Base-by-base conservation (phyloP, 495 filamentous ascomycete genomes). In the Neurospora terricola region DNA sequence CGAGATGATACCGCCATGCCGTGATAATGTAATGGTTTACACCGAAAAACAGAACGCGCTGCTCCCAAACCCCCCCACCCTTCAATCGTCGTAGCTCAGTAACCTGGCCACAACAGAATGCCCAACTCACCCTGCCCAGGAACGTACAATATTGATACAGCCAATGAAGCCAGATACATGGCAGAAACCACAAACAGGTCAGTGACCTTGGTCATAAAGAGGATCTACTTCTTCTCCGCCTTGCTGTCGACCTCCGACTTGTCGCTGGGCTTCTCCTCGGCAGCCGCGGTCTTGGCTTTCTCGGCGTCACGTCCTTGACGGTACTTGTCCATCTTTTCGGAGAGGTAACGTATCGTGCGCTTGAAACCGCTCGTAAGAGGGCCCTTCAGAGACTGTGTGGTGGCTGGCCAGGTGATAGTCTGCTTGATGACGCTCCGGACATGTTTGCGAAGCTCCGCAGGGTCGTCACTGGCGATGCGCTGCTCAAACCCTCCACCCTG, bases 341-440 rank as follows among this genome's bases (percentile, higher is more conserved):
- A 83, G 73, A 95, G 72, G 82, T 99, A 99, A 73, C 88, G 87
- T 85, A 86, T 88, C 70, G 89, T 89, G 76, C 89, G 88, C 54
- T 82, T 76, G 8, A 91, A 76, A 0, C 96, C 96, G 1, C 91
- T 87, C 2, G 94, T 98, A 30, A 97, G 77, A 0, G 89, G 77
- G 5, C 93, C 90, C 82, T 99, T 98, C 48, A 94, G 73, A 43
- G 88, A 93, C 83, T 99, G 94, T 6, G 88, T 89, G 9, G 91
- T 93, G 73, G 92, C 93, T 4, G 96, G 93, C 96, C 96, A 99
- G 69, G 84, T 87, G 76, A 98, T 91, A 0, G 96, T 98, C 77
- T 90, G 91, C 78, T 90, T 91, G 77, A 99, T 93, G 38, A 93
- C 91, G 18, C 81, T 83, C 14, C 88, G 87, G 3, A 98, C 87